Base-by-base conservation (phyloP, 2,329 filamentous ascomycete species). In the Metarhizium brunneum region DNA sequence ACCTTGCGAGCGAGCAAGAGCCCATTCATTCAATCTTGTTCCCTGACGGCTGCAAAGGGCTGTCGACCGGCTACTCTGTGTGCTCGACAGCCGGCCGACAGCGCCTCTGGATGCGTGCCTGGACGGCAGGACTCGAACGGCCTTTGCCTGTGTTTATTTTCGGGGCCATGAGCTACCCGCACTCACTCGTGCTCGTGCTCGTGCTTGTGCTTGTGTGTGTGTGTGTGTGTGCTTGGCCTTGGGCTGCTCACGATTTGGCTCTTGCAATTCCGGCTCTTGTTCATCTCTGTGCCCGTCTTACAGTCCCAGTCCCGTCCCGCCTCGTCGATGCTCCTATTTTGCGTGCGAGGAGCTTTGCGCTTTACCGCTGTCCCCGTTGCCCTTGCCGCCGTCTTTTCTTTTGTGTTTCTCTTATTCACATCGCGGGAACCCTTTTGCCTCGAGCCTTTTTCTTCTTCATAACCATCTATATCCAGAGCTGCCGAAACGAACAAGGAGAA, bases 1-100 rank as follows among this genome's bases (percentile, higher is more conserved):
- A 7, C 18, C 42, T 6, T 20, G 42, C 43, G 52, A 32, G 40
- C 52, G 55, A 48, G 48, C 42, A 6, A 20, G 38, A 50, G 30
- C 50, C 13, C n/a, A 51, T 36, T 25, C 20, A 25, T 25, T 25
- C 20, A 25, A 25, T 25, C 20, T 25, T 50, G 40, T 36, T 42
- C 14, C 20, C 42, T 49, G 54, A 18, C 54, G 50, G 50, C 56
- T 52, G 50, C 47, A 36, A 42, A 52, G 43, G 52, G 48, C 52
- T 52, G 57, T 42, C 16, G 38, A 38, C 32, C 30, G 45, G 54
- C 14, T 13, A 14, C 3, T 45, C 30, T 20, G 52, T 14, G 42
- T 47, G 57, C 38, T 50, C 18, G 43, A 53, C 54, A 53, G 49
- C 47, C 35, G 54, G 48, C 45, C 4, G 49, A 43, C 48, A 38